phyloP scores from a whole-genome alignment of 1,284 basidiomycete species.

The Puccinia horiana region DNA sequence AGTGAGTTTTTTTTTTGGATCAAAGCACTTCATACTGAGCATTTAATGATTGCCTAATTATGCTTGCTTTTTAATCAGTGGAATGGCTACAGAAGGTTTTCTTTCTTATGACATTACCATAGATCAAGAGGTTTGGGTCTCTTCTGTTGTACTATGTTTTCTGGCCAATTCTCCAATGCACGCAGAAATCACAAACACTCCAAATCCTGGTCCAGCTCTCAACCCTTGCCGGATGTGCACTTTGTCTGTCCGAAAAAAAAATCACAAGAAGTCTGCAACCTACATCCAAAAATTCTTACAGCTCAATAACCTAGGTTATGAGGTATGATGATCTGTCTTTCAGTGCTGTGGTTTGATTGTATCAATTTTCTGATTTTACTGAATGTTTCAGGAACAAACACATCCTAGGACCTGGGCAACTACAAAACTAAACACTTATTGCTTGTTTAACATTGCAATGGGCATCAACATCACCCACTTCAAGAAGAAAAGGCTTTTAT shows the following conservation, averaged over 20 bases:
- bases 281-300: not conserved
- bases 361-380: not conserved
- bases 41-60: not conserved
- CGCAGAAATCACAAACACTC: not conserved
- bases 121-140: not conserved
- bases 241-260: too few species aligned
- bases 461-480: not conserved
- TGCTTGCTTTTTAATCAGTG: not conserved
- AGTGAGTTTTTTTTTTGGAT: slow-evolving; percentile 51
- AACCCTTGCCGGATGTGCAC: slow-evolving; percentile 1
- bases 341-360: not conserved
- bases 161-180: not conserved
- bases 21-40: not conserved
- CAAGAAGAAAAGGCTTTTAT: not conserved
- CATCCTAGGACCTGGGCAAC: not conserved
- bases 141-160: not conserved
- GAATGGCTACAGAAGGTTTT: not conserved
- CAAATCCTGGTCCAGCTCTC: not conserved
- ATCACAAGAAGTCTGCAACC: not conserved
- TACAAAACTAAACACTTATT: not conserved
- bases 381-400: not conserved
- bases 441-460: not conserved
- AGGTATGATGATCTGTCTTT: not conserved
- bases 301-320: not conserved
- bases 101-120: not conserved